Evolutionary conservation across 2,329 filamentous ascomycete genomes (phyloP).

Genomic region (Fusarium miscanthi): DNA sequence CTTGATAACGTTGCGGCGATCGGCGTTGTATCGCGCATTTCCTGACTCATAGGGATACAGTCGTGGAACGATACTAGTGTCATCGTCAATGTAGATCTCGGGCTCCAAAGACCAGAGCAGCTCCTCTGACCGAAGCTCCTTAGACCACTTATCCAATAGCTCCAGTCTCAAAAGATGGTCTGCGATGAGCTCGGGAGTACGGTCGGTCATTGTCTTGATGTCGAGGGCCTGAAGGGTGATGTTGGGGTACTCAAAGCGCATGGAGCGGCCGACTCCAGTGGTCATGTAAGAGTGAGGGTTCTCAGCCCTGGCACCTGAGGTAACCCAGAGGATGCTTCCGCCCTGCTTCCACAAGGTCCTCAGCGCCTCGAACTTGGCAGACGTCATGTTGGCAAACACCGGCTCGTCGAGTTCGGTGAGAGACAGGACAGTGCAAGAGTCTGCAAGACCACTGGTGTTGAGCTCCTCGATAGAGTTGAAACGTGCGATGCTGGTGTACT

Average conservation of each 20-base stretch:
- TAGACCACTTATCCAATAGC: neutral
- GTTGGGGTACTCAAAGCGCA: neutral
- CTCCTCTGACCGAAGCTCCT: neutral
- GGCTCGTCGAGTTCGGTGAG: conserved; percentile 1
- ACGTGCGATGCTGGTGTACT: fast-evolving
- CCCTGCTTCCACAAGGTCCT: neutral
- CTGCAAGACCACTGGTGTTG: neutral
- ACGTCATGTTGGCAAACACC: neutral
- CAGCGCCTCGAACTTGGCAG: fast-evolving
- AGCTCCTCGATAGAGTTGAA: neutral
- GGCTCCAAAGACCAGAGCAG: conserved; percentile 13
- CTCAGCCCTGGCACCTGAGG: neutral
- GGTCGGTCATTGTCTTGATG: neutral
- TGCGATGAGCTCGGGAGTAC: neutral
- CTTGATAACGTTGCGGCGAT: fast-evolving
- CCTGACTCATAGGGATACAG: neutral
- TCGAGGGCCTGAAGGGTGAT: neutral
- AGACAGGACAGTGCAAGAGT: neutral
- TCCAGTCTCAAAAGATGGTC: neutral
- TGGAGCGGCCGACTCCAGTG: neutral
- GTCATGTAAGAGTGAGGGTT: neutral
- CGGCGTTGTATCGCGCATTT: neutral
- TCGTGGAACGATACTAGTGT: neutral
- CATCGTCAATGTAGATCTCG: neutral
- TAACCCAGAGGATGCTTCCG: neutral